Evolutionary conservation across 768 basidiomycete species (phyloP).

Genomic region (Leccinum longicurvipes): DNA sequence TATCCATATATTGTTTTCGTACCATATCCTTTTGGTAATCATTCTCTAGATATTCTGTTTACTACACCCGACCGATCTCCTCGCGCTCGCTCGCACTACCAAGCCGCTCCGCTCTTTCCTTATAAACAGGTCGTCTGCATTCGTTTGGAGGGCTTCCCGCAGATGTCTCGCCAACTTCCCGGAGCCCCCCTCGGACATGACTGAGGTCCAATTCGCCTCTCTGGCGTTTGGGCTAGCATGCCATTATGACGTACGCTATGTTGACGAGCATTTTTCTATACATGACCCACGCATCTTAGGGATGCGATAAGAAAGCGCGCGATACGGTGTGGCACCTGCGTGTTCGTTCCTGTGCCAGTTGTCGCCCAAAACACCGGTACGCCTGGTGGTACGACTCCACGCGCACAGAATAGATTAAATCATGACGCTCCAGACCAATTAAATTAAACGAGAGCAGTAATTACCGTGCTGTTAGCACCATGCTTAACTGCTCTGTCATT

Average conservation of each 20-base stretch:
- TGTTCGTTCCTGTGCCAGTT: constrained; percentile 29
- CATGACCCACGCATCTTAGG: constrained; percentile 14
- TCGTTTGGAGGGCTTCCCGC: constrained; percentile 35
- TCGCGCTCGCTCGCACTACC: constrained; percentile 43
- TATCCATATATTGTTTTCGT: neutral
- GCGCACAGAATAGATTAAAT: neutral
- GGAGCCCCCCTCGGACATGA: constrained; percentile 43
- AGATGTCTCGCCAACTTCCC: constrained; percentile 40
- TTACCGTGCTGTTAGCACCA: constrained; percentile 3
- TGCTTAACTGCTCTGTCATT: constrained; percentile 5
- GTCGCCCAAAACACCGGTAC: constrained; percentile 26
- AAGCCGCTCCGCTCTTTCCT: constrained; percentile 41
- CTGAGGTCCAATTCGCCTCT: constrained; percentile 48
- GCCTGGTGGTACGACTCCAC: neutral
- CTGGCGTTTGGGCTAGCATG: constrained; percentile 48
- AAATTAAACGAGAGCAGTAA: constrained; percentile 12
- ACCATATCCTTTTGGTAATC: neutral
- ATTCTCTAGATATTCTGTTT: constrained; percentile 40
- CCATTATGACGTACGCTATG: constrained; percentile 29
- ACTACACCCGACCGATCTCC: constrained; percentile 43
- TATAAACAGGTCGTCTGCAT: constrained; percentile 27
- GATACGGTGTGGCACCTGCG: constrained; percentile 33
- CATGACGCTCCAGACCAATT: constrained; percentile 14
- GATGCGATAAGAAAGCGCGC: constrained; percentile 22
- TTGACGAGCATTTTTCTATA: neutral